phyloP scores from a whole-genome alignment of 2,329 filamentous ascomycete species.

The Aspergillus transmontanensis region DNA sequence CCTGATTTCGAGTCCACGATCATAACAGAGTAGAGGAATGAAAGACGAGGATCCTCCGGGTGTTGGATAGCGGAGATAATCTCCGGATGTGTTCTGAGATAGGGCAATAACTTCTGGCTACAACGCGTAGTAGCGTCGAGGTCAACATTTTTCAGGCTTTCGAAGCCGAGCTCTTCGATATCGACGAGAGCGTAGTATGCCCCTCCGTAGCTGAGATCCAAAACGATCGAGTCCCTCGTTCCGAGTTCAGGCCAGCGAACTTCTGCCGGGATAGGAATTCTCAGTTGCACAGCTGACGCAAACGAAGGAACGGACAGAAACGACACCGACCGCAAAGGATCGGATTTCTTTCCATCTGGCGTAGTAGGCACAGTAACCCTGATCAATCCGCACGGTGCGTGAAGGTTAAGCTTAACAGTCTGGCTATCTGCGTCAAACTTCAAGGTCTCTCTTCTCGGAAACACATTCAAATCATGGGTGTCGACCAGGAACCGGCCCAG shows the following conservation, averaged over 20 bases:
- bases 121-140: conserved; percentile 34
- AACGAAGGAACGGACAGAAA: conserved; percentile 50
- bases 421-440: conserved; percentile 26
- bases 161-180: conserved; percentile 44
- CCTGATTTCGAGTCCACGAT: conserved; percentile 34
- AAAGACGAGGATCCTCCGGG: conserved; percentile 35
- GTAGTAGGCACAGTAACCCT: conserved; percentile 43
- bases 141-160: conserved; percentile 30
- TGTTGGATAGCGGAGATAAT: conserved; percentile 28
- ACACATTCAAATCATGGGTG: conserved; percentile 42
- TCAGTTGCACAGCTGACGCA: conserved; percentile 35
- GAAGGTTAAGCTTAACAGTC: conserved; percentile 39
- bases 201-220: conserved; percentile 48
- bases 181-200: conserved; percentile 48
- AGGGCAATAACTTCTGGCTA: conserved; percentile 19
- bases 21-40: conserved; percentile 47
- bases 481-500: conserved; percentile 50
- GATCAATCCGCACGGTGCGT: conserved; percentile 51
- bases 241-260: conserved; percentile 44
- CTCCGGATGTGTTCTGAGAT: conserved; percentile 20
- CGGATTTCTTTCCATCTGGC: conserved; percentile 33
- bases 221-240: conserved; percentile 25
- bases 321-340: conserved; percentile 41
- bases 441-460: conserved; percentile 40
- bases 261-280: conserved; percentile 31